Evolutionary conservation across 495 filamentous ascomycete genomes (phyloP).

Genomic region (Beverwykella pulmonaria): DNA sequence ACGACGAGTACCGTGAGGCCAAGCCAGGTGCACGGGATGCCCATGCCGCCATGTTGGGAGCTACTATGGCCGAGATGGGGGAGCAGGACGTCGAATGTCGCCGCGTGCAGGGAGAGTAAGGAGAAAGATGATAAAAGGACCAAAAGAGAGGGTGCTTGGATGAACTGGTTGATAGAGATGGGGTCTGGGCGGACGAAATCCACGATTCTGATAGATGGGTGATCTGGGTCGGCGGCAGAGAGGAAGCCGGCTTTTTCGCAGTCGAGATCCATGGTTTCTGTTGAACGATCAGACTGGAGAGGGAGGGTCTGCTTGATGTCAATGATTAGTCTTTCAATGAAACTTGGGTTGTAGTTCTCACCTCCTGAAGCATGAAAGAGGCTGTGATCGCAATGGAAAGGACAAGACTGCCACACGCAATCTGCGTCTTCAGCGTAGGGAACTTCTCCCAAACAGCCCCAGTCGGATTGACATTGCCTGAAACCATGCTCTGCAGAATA

Average conservation of each 20-base stretch:
- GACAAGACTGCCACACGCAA: conserved; percentile 50
- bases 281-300: conserved; percentile 24
- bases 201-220: conserved; percentile 36
- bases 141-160: conserved; percentile 50
- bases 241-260: conserved; percentile 52
- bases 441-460: conserved; percentile 48
- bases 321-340: conserved; percentile 21
- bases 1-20: conserved; percentile 46
- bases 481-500: conserved; percentile 43
- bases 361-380: conserved; percentile 49
- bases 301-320: conserved; percentile 45
- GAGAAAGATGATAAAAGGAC: conserved; percentile 51
- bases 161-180: conserved; percentile 48
- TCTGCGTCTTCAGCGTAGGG: conserved; percentile 48
- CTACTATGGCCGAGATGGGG: conserved; percentile 52
- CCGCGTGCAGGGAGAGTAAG: conserved; percentile 50
- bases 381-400: conserved; percentile 46
- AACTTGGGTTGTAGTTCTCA: conserved; percentile 30
- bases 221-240: conserved; percentile 27
- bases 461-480: conserved; percentile 40
- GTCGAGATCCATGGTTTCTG: conserved; percentile 36
- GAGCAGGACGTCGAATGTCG: conserved; percentile 51
- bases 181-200: conserved; percentile 45
- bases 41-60: conserved; percentile 49
- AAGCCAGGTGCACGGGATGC: conserved; percentile 51